phyloP scores from a whole-genome alignment of 768 basidiomycete species.

The Xerocomus potaroensis region DNA sequence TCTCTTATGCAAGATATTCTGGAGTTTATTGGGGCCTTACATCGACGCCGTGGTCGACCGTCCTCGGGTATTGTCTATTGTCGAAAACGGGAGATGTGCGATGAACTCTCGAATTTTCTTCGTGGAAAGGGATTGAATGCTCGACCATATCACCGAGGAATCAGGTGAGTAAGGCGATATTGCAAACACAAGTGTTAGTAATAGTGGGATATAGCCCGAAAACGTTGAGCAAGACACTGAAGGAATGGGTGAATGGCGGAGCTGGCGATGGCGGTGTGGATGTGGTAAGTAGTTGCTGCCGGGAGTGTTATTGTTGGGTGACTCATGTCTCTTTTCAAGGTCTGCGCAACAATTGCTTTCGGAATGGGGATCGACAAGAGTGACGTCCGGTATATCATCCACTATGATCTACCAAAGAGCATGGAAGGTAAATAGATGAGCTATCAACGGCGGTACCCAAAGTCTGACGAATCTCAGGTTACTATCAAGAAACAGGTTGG shows the following conservation, averaged over 20 bases:
- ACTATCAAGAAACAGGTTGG: conserved; percentile 83
- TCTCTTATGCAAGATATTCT: conserved; percentile 61
- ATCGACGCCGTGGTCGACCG: conserved; percentile 51
- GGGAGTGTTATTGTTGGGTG: neutral
- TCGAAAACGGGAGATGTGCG: conserved; percentile 60
- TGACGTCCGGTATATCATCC: conserved; percentile 79
- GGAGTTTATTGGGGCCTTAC: conserved; percentile 61
- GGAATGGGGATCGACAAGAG: conserved; percentile 86
- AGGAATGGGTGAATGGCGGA: conserved; percentile 59
- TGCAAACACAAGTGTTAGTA: neutral
- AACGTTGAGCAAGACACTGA: conserved; percentile 48
- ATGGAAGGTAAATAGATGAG: conserved; percentile 57
- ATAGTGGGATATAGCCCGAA: conserved; percentile 32
- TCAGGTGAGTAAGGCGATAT: conserved; percentile 39
- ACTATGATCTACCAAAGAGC: conserved; percentile 79
- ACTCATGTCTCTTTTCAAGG: conserved; percentile 34
- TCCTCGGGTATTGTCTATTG: conserved; percentile 80
- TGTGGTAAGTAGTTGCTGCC: conserved; percentile 42
- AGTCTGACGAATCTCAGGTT: conserved; percentile 43
- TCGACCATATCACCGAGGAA: conserved; percentile 71
- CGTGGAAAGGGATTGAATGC: conserved; percentile 62
- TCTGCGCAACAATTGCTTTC: conserved; percentile 79
- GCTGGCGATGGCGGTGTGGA: conserved; percentile 53
- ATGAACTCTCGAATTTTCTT: conserved; percentile 63
- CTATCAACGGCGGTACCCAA: neutral